Evolutionary conservation across 345 rosid species (phyloP), one percentile per base, ranked within the genome.

Genomic region (Ailanthus altissimus): DNA sequence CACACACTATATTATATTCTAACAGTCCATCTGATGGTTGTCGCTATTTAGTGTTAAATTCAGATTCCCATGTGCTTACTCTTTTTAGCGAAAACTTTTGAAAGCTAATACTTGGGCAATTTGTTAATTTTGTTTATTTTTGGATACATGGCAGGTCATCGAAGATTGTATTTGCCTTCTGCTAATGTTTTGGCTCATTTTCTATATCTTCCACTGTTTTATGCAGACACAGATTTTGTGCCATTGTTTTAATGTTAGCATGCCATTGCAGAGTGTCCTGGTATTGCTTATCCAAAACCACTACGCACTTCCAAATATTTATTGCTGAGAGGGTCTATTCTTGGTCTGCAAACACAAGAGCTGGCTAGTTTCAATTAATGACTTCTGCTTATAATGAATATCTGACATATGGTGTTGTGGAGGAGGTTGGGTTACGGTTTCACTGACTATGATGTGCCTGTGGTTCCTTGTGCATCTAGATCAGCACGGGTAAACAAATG

Each of bases 351-450:
- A 67, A 66, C 26, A 58, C 67, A 67, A 62, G 26, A 54, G 25
- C 56, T 25, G 21, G 61, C 59, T 76, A 16, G 45, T 62, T 74
- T 70, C 38, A 71, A 66, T 77, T 83, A 68, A 79, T 83, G 78
- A 74, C 12, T 74, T 68, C 50, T n/a, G n/a, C 2, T 26, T 53
- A 58, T 43, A 15, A 78, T 75, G 81, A 71, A 25, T 65, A 40
- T 74, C 56, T 70, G 87, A 87, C 81, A 79, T 79, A 95, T 93
- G 98, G 99, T 90, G 88, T 81, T 91, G 87, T 90, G 85, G 69
- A 92, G 84, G 89, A 89, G 94, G 86, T 80, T 88, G 67, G 89
- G 92, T 56, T 90, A 92, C 81, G 99, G 97, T 84, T 90, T 96
- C 85, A 88, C 81, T 83, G 97, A 94, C 85, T 93, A 91, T 72